Evolutionary conservation across 306 rosid species (phyloP).

Genomic region (Acacia acuminata): DNA sequence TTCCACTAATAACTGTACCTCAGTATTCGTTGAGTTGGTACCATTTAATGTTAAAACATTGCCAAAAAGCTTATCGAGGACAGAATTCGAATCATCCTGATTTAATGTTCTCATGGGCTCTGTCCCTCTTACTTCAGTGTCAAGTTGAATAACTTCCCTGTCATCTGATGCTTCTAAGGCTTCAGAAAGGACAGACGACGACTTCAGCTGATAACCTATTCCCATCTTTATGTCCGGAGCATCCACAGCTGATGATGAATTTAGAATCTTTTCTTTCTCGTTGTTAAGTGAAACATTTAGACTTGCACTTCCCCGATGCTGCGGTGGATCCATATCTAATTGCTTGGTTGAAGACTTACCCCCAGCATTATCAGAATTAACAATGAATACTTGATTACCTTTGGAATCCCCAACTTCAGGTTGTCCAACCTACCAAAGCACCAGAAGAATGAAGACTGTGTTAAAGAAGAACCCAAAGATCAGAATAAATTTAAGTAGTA

Average conservation of each 20-base stretch:
- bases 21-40: slow-evolving; percentile 52
- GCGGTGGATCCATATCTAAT: slow-evolving; percentile 49
- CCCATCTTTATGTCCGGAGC: slow-evolving; percentile 45
- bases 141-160: slow-evolving; percentile 47
- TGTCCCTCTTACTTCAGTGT: slow-evolving; percentile 54
- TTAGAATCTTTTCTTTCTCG: slow-evolving; percentile 46
- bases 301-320: slow-evolving; percentile 45
- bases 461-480: slow-evolving; percentile 19
- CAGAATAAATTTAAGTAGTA: slow-evolving; percentile 20
- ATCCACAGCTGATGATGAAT: slow-evolving; percentile 47
- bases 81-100: slow-evolving; percentile 60
- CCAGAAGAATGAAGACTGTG: slow-evolving; percentile 21
- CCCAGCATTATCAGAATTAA: slow-evolving; percentile 48
- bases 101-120: slow-evolving; percentile 42
- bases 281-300: slow-evolving; percentile 43
- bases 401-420: slow-evolving; percentile 48
- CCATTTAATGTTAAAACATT: slow-evolving; percentile 49
- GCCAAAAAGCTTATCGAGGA: slow-evolving; percentile 74
- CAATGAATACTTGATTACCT: slow-evolving; percentile 43
- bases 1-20: slow-evolving; percentile 55
- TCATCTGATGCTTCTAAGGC: slow-evolving; percentile 59
- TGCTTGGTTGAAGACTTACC: slow-evolving; percentile 47
- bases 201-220: slow-evolving; percentile 44
- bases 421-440: slow-evolving; percentile 63
- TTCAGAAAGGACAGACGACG: slow-evolving; percentile 50